Evolutionary conservation across 2,329 filamentous ascomycete species (phyloP).

Genomic region (Taxawa tesnikishii): DNA sequence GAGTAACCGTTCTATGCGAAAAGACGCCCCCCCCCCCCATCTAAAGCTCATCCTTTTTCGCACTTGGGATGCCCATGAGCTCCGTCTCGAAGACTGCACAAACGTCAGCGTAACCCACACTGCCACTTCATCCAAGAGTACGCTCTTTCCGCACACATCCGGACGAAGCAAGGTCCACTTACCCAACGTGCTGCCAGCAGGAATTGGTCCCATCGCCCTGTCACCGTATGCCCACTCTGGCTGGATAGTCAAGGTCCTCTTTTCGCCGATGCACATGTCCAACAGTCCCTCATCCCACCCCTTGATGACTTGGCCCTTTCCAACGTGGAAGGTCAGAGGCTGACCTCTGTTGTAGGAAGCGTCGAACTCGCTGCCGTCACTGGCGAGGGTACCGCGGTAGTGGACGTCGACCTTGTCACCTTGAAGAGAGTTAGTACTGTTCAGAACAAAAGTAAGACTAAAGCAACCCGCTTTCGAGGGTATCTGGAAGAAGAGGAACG

Average conservation of each 20-base stretch:
- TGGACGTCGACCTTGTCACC: slow-evolving; percentile 79
- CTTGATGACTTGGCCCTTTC: slow-evolving; percentile 81
- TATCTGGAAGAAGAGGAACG: too few species aligned
- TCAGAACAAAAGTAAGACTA: too few species aligned
- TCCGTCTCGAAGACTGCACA: slow-evolving; percentile 79
- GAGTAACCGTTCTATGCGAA: too few species aligned
- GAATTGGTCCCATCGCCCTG: slow-evolving; percentile 72
- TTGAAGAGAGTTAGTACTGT: slow-evolving; percentile 7
- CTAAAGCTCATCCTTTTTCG: slow-evolving; percentile 31
- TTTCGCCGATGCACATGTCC: slow-evolving; percentile 96
- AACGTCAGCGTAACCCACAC: slow-evolving; percentile 10
- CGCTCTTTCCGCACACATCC: too few species aligned
- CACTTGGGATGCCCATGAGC: slow-evolving; percentile 69
- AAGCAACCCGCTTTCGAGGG: too few species aligned
- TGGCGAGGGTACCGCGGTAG: slow-evolving; percentile 71
- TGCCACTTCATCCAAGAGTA: slow-evolving; percentile 3
- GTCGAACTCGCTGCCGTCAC: slow-evolving; percentile 46
- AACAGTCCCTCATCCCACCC: slow-evolving; percentile 86
- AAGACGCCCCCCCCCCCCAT: too few species aligned
- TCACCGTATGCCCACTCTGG: slow-evolving; percentile 77
- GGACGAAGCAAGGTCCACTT: slow-evolving; percentile 22
- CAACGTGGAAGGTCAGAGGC: slow-evolving; percentile 71
- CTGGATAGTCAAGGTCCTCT: slow-evolving; percentile 79
- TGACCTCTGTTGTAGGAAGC: slow-evolving; percentile 59
- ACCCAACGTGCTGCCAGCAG: slow-evolving; percentile 69